Evolutionary conservation across 208 protist genomes (phyloP), one percentile per base, ranked within the genome.

Genomic region (Trypanosoma melophagium): DNA sequence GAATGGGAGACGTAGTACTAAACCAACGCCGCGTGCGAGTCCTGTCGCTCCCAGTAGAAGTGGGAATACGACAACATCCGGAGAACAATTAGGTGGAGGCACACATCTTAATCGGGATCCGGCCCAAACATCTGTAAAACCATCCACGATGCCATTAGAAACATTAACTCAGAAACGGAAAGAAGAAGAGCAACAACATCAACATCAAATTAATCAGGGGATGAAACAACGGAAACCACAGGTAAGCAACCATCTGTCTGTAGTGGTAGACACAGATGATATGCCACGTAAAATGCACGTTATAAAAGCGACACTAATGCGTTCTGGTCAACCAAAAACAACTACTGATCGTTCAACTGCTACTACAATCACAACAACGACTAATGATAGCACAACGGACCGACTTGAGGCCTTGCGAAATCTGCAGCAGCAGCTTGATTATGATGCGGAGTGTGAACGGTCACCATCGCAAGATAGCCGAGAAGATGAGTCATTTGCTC

Each of bases 361-460:
- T 47, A 47, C 42, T 10, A 47, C 42, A 47, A 47, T n/a, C 10
- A 47, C 9, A 47, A 47, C 42, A 47, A 47, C 42, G 28, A 35
- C 28, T 35, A 47, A 47, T 10, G 10, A 47, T 17, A 47, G 42
- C 42, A 71, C 71, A 13, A 40, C 41, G 12, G 84, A 86, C 47
- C 84, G 87, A 25, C 44, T 93, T 49, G 76, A 84, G 5, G 75
- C 72, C 25, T 70, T 93, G 50, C 77, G 71, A 16, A 77, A 52
- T 14, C 71, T 94, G 41, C 84, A 94, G 71, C 67, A 88, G 59
- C 73, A 79, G 58, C 62, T 81, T 21, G 76, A 81, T 19, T 44
- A 69, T 4, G 57, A 71, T 9, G 67, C 76, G 12, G 60, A 69
- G 50, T 76, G 64, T 59, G 69, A 74, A 44, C 41, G 16, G 0